phyloP scores from a whole-genome alignment of 179 eudicot genomes.

The Silene vulgaris region DNA sequence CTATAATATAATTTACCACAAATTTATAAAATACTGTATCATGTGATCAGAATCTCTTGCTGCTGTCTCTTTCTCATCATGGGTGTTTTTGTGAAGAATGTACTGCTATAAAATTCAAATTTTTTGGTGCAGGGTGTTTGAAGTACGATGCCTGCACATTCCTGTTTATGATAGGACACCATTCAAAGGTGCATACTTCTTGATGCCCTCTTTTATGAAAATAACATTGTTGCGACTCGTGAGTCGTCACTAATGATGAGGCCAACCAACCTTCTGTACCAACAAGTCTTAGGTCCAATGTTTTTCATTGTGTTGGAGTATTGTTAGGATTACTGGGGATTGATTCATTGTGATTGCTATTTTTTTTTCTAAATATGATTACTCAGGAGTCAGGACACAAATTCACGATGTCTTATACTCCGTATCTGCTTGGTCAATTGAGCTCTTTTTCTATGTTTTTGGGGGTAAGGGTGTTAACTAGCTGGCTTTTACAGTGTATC shows the following conservation, averaged over 20 bases:
- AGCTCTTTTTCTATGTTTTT: background rate
- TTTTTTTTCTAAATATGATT: background rate
- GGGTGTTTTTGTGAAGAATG: background rate
- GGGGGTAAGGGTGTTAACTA: background rate
- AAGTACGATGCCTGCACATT: constrained; percentile 72
- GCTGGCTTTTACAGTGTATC: background rate
- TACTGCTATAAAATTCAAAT: background rate
- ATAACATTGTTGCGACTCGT: background rate
- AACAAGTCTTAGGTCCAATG: background rate
- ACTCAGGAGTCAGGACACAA: background rate
- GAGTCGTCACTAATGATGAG: background rate
- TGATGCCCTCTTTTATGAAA: background rate
- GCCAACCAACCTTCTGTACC: background rate
- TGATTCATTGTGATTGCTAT: background rate
- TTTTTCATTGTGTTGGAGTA: background rate
- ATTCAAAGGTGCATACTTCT: constrained; percentile 51
- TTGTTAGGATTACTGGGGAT: background rate
- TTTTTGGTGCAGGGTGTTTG: constrained; percentile 57
- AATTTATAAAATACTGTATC: background rate
- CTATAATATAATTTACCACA: background rate
- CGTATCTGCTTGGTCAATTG: background rate
- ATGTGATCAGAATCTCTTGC: background rate
- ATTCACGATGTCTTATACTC: background rate
- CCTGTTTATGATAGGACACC: constrained; percentile 74
- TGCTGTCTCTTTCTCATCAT: background rate